Evolutionary conservation across 352 stramenopile genomes (phyloP), one percentile per base, ranked within the genome.

Genomic region (Pythium rhizo-oryzae): DNA sequence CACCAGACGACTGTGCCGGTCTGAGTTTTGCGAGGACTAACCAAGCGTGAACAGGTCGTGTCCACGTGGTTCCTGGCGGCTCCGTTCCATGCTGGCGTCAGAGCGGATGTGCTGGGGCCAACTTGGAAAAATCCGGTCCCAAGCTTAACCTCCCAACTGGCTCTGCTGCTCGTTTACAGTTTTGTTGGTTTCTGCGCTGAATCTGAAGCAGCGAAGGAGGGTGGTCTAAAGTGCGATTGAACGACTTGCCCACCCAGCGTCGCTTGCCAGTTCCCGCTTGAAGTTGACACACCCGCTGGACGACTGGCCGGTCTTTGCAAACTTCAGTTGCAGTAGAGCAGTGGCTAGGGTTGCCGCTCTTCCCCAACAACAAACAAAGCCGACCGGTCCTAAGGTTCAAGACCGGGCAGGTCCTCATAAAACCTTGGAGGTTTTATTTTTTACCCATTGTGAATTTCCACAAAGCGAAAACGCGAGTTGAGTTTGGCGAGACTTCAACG

Each of bases 291-390:
- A 63, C 30, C 25, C 13, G 55, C 13, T 28, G 52, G 57, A 60
- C 12, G 54, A 39, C 28, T 54, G 54, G 44, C 15, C 47, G 11
- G 63, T 25, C 57, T 67, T 46, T 67, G 65, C 46, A 72, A 72
- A 72, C 65, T 72, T 72, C 65, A 72, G 65, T 72, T 72, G 65
- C 65, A 72, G 65, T 72, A 67, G 37, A 63, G 65, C 51, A 47
- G 59, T 46, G 65, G 65, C 5, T 72, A 67, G 65, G 65, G 65
- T 61, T 67, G 35, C 24, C 21, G 33, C 28, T 59, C 63, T 46
- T 54, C 30, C n/a, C 12, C 35, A 41, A 41, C 35, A 41, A 41
- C 35, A 41, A 41, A 24, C 35, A n/a, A 21, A 15, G 43, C 37
- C 47, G 59, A 65, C 59, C 24, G 8, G 51, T 50, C 8, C 54